Base-by-base conservation (phyloP, 2,329 filamentous ascomycete genomes). In the Xylaria sp. region DNA sequence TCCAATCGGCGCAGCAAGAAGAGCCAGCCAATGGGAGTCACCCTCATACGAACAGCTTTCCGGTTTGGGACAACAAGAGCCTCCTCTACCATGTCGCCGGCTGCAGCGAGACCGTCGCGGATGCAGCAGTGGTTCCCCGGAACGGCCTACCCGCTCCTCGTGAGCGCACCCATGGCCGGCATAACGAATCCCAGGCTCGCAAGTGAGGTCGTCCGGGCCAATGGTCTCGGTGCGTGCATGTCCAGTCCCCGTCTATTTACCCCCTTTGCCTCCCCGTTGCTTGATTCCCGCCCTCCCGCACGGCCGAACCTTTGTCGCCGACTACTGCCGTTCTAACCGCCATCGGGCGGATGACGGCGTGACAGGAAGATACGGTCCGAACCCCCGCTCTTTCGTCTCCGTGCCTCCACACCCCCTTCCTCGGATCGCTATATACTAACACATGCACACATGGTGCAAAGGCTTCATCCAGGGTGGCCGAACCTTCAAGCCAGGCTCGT, bases 131-230 rank as follows among this genome's bases (percentile, higher is more conserved):
- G 74, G 70, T 80, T 80, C 61, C 77, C 78, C 3, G 72, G 73
- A 57, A 76, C 75, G 17, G 64, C 70, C 5, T 66, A 69, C 21
- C 79, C 79, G 19, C 66, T 80, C 11, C 68, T 81, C 38, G 70
- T 80, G 50, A 77, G 72, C 43, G 79, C 79, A 8, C 79, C 79
- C 11, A 79, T 82, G 78, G 74, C 76, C 11, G 72, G 71, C 47
- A 69, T 77, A 31, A 67, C 75, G 2, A 79, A 77, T 45, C 71
- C 75, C 35, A 74, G 67, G 47, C 71, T 81, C 12, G 78, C 78
- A 5, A 73, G 76, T 12, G 76, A 78, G 46, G 78, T 80, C 5
- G 71, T 74, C 53, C 76, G 75, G 47, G 78, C 78, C 6, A 76
- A 78, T 12, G 79, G 79, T 0, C 66, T 81, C 1, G 79, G 78